These are phyloP conservation scores for Brassica juncea DNA, from an alignment of 345 rosid species.

Conservation along the genomic window DNA sequence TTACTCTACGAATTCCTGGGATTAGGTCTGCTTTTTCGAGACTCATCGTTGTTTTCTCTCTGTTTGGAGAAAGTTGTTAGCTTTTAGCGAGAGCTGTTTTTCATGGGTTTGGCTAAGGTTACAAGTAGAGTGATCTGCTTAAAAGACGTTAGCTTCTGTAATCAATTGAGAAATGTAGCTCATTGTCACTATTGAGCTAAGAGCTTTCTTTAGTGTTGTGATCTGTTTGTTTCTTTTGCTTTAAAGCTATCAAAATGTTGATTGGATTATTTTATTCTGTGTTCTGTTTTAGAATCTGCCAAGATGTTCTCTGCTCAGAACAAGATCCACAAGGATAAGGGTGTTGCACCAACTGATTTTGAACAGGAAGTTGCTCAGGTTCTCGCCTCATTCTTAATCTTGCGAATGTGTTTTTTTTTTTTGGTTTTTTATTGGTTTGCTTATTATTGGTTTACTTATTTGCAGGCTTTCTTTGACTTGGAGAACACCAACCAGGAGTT, in stretches of 20 bases:
- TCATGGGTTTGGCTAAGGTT: neutral
- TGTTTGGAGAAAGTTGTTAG: neutral
- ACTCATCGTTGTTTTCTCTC: neutral
- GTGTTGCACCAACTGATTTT: constrained; percentile 79
- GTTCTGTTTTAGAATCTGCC: constrained; percentile 40
- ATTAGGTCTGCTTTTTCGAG: neutral
- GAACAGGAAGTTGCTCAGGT: constrained; percentile 91
- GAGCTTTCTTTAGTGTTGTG: neutral
- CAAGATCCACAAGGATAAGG: constrained; percentile 88
- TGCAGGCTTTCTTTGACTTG: constrained; percentile 77
- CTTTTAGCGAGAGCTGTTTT: neutral
- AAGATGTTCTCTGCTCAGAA: constrained; percentile 76
- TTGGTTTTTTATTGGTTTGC: neutral
- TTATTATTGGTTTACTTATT: neutral
- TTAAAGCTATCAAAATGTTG: neutral
- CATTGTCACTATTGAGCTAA: neutral
- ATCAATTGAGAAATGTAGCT: neutral
- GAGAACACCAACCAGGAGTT: constrained; percentile 83
- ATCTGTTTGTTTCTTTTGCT: neutral
- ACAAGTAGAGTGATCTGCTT: neutral
- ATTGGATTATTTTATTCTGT: neutral
- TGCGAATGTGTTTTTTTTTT: neutral
- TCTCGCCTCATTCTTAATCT: neutral
- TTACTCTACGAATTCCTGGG: neutral
- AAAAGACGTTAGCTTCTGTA: neutral